Evolutionary conservation across 2,329 filamentous ascomycete species (phyloP).

Genomic region (Periglandula ipomoeae): DNA sequence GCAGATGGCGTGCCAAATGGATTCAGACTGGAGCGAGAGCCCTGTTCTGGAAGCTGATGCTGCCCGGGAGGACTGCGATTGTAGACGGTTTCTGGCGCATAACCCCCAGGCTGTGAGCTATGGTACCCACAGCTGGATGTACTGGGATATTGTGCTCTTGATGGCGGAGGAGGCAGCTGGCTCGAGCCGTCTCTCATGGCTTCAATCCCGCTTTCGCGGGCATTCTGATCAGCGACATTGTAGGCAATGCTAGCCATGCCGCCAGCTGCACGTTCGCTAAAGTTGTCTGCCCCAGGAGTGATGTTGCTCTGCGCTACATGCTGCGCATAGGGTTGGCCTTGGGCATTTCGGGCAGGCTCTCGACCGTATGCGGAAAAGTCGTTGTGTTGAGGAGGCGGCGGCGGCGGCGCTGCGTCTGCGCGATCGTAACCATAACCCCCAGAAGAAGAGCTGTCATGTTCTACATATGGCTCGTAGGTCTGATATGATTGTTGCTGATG

Average conservation of each 20-base stretch:
- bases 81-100: slow-evolving; percentile 9
- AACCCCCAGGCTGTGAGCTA: slow-evolving; percentile 12
- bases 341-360: slow-evolving; percentile 13
- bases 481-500: slow-evolving; percentile 1
- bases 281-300: slow-evolving; percentile 60
- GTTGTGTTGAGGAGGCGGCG: slow-evolving; percentile 13
- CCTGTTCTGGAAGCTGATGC: slow-evolving; percentile 21
- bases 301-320: slow-evolving; percentile 23
- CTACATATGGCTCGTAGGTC: neutral
- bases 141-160: slow-evolving; percentile 19
- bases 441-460: slow-evolving; percentile 1
- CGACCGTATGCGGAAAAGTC: slow-evolving; percentile 16
- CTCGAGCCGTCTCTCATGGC: slow-evolving; percentile 38
- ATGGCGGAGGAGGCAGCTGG: slow-evolving; percentile 29
- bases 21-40: slow-evolving; percentile 34
- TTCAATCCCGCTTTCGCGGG: slow-evolving; percentile 55
- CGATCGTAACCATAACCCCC: neutral
- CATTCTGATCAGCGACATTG: slow-evolving; percentile 54
- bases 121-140: slow-evolving; percentile 12
- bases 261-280: slow-evolving; percentile 51
- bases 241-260: slow-evolving; percentile 61
- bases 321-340: slow-evolving; percentile 16
- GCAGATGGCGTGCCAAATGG: slow-evolving; percentile 26
- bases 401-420: neutral
- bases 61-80: slow-evolving; percentile 1